phyloP scores from a whole-genome alignment of 257 asterid species.

The Scutellaria barbata region DNA sequence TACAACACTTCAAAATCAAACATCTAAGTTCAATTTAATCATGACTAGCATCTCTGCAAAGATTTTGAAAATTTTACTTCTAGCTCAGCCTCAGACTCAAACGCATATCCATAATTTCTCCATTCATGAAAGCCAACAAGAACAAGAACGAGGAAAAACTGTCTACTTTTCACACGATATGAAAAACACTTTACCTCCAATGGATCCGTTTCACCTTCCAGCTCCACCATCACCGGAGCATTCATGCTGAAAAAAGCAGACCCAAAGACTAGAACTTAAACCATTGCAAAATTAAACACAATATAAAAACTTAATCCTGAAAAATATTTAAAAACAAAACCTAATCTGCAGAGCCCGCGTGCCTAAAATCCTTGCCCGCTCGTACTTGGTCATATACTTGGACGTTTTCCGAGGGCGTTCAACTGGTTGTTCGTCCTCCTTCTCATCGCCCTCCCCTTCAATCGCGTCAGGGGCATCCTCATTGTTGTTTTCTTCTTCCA shows the following conservation, averaged over 20 bases:
- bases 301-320: background rate
- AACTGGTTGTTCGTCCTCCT: constrained; percentile 59
- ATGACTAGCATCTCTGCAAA: background rate
- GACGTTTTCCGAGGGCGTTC: constrained; percentile 87
- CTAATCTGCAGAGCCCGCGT: constrained; percentile 94
- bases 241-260: constrained; percentile 67
- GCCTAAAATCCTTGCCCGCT: constrained; percentile 91
- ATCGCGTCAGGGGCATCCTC: constrained; percentile 63
- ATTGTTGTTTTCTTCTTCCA: constrained; percentile 59
- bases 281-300: background rate
- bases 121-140: background rate
- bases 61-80: background rate
- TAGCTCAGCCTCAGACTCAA: background rate
- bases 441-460: constrained; percentile 72
- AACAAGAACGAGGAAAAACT: background rate
- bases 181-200: constrained; percentile 62
- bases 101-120: background rate
- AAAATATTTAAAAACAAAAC: constrained; percentile 34
- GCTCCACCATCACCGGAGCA: constrained; percentile 97
- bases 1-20: too few species aligned
- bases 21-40: background rate
- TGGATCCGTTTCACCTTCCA: constrained; percentile 95
- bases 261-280: constrained; percentile 15
- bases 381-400: constrained; percentile 90
- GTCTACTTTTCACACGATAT: background rate